phyloP scores from a whole-genome alignment of 2,329 filamentous ascomycete species.

The Colletotrichum sp. region DNA sequence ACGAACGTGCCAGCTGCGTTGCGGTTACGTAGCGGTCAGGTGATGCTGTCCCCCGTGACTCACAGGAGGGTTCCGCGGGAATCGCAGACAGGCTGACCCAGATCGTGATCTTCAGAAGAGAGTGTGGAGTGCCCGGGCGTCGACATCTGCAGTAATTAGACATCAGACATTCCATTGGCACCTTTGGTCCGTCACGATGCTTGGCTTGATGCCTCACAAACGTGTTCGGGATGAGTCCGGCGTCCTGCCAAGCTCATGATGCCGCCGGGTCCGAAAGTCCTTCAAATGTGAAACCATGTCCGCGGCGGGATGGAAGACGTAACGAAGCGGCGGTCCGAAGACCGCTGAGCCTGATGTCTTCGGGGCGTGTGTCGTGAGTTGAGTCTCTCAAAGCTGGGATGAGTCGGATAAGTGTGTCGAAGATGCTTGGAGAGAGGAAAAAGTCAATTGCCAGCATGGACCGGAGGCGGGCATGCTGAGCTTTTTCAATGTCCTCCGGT shows the following conservation, averaged over 20 bases:
- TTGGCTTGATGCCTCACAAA: slow-evolving; percentile 9
- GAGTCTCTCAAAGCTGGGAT: neutral
- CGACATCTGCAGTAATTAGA: neutral
- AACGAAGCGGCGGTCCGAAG: neutral
- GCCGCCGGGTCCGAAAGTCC: slow-evolving; percentile 2
- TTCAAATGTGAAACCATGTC: slow-evolving; percentile 1
- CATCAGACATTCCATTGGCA: slow-evolving; percentile 2
- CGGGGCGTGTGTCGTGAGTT: neutral
- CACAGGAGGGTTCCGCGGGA: neutral
- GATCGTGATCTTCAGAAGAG: slow-evolving; percentile 4
- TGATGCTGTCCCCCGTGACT: neutral
- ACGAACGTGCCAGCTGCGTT: neutral
- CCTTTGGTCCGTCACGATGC: slow-evolving; percentile 10
- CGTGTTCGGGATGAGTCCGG: neutral
- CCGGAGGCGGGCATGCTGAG: neutral
- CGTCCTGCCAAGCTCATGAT: slow-evolving; percentile 2
- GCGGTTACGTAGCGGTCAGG: slow-evolving; percentile 6
- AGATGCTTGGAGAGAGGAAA: neutral
- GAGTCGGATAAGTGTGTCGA: neutral
- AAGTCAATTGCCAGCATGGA: neutral
- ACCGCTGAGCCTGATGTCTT: neutral
- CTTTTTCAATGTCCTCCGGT: neutral
- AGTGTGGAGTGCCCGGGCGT: neutral
- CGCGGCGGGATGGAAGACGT: neutral
- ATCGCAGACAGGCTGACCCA: neutral